Base-by-base conservation (phyloP, 1,139 yeast species). In the Hemisphaericaspora subhashii region DNA sequence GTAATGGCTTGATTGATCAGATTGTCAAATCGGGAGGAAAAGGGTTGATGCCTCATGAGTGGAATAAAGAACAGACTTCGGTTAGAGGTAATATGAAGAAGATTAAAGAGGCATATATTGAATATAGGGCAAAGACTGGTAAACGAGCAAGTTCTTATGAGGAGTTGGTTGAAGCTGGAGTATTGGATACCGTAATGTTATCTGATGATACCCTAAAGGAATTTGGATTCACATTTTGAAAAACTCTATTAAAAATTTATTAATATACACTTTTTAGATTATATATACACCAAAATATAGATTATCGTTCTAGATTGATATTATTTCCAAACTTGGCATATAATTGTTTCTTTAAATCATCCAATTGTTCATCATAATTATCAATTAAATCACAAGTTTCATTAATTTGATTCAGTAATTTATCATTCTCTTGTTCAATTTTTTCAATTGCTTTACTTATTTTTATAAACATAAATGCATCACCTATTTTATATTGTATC, bases 321-420 rank as follows among this genome's bases (percentile, higher is more conserved):
- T 89, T 83, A 50, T 79, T 79, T 27, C 98, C 98, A 58, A 92
- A 92, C 60, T 87, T 89, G 13, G 88, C 87, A 56, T 92, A 92
- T 43, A 92, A 68, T n/a, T 70, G 72, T 24, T 77, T 74, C 65
- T 90, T 92, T 51, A 90, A 73, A 26, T 62, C 74, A 8, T 60
- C 62, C 63, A 90, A 72, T 45, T 76, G 68, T 4, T 66, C 72
- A 43, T 81, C 83, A 30, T 82, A 66, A 1, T 58, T 68, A 1
- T 71, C 79, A 35, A 86, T 70, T 44, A 72, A 56, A 1, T 58
- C 52, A 35, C 80, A 82, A 17, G 77, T 51, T 2, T 53, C 54
- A 1, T 61, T 69, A 22, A 90, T 77, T 37, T 72, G 68, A 3
- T 45, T 58, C 36, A 78, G 82, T 31, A 86, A 60, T 7, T 49